Evolutionary conservation across 2,329 filamentous ascomycete species (phyloP), one percentile per base, ranked within the genome.

Genomic region (Mycocentrospora acerina): DNA sequence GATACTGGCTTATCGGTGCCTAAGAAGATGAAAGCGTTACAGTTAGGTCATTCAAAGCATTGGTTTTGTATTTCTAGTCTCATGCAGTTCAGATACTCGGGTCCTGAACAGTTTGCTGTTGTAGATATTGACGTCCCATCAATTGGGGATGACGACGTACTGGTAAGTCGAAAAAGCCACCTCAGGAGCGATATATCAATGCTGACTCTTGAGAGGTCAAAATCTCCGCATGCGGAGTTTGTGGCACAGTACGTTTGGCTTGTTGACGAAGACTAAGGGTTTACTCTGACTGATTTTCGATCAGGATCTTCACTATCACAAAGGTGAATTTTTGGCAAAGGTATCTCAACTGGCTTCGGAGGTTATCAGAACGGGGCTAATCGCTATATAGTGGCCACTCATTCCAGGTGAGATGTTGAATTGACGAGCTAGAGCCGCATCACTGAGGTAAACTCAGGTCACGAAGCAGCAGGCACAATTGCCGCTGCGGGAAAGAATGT

Each of bases 381-480:
- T 17, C 2, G 25, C 1, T 6, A 10, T 12, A 3, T 14, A 58
- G 55, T 58, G 42, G 37, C 55, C 55, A 1, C 37, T 58, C 13
- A 57, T 55, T 28, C 55, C 55, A 2, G 55, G 54, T 57, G 32
- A 15, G 14, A 12, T 15, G 13, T 11, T 4, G 5, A 0, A 8
- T 31, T 4, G 6, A 11, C 16, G 14, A 5, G 7, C 14, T 11
- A 8, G 7, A 7, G 13, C 42, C n/a, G 3, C 25, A n/a, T n/a
- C 10, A 9, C 19, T 25, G 3, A 1, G n/a, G 3, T 15, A 22
- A 5, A 2, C 2, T n/a, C 32, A 58, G 81, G 82, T 33, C 83
- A 86, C 54, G 83, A 86, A 64, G 84, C 82, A 24, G 79, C 83
- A 27, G 83, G 83, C 51, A 76, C 81, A 24, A 74, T 86, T 38